phyloP scores from a whole-genome alignment of 2,329 filamentous ascomycete genomes.

The Ophiosphaerella narmari region DNA sequence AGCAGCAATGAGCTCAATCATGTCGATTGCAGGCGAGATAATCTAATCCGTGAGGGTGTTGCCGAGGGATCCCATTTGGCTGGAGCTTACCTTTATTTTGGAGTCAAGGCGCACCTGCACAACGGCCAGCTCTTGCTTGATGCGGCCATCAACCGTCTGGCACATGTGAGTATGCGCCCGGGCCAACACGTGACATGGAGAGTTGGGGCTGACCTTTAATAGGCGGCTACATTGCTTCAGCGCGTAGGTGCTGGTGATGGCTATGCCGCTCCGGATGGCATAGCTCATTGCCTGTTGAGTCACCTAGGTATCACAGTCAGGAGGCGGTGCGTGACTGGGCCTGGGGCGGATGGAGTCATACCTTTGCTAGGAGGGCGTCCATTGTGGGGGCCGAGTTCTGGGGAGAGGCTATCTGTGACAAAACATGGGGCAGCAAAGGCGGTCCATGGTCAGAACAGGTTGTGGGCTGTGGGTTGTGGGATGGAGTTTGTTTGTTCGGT shows the following conservation, averaged over 20 bases:
- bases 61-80: too few relatives aligned
- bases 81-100: slow-evolving; percentile 73
- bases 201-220: slow-evolving; percentile 57
- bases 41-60: slow-evolving; percentile 58
- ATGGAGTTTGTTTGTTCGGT: neutral
- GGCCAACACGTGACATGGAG: neutral
- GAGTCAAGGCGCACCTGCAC: slow-evolving; percentile 77
- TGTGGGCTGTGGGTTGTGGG: neutral
- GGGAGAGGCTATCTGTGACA: too few relatives aligned
- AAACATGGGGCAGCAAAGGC: too few relatives aligned
- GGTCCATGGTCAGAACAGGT: neutral
- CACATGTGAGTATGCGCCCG: neutral
- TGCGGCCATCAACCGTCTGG: slow-evolving; percentile 66
- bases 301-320: slow-evolving; percentile 51
- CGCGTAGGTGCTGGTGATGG: slow-evolving; percentile 84
- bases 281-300: slow-evolving; percentile 87
- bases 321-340: slow-evolving; percentile 2
- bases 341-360: slow-evolving; percentile 38
- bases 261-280: slow-evolving; percentile 83
- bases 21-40: slow-evolving; percentile 86
- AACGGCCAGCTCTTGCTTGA: slow-evolving; percentile 70
- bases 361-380: slow-evolving; percentile 70
- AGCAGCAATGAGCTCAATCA: slow-evolving; percentile 85
- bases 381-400: slow-evolving; percentile 53
- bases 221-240: slow-evolving; percentile 79